Evolutionary conservation across 2,329 filamentous ascomycete genomes (phyloP).

Genomic region (Fusarium caatingaense): DNA sequence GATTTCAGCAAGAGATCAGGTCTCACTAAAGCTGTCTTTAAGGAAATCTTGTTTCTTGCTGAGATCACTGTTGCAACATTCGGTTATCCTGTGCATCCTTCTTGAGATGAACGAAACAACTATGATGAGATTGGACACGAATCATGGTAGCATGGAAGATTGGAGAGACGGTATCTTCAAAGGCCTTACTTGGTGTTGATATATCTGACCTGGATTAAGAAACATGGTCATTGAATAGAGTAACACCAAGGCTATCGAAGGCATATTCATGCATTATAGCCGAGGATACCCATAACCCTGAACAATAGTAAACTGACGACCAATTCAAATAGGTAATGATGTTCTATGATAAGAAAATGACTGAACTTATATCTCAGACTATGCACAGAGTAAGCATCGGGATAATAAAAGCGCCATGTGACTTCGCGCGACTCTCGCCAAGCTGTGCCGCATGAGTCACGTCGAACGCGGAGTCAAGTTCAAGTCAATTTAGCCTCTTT

Average conservation of each 20-base stretch:
- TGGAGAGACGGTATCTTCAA: neutral
- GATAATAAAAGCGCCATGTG: constrained; percentile 41
- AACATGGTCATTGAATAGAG: neutral
- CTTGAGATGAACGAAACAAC: too few species aligned
- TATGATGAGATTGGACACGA: neutral
- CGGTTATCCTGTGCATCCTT: too few species aligned
- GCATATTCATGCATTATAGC: neutral
- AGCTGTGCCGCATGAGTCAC: constrained; percentile 44
- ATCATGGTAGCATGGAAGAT: neutral
- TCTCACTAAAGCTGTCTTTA: too few species aligned
- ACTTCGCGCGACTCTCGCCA: constrained; percentile 48
- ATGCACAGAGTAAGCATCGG: constrained; percentile 14
- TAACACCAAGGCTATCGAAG: neutral
- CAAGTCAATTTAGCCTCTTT: constrained; percentile 2
- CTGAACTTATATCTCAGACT: neutral
- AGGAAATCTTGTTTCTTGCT: too few species aligned
- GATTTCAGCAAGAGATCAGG: too few species aligned
- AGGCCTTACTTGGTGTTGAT: neutral
- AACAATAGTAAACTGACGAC: neutral
- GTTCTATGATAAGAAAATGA: constrained; percentile 7
- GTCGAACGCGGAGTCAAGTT: constrained; percentile 24
- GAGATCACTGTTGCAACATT: too few species aligned
- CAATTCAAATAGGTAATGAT: neutral
- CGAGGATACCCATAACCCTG: neutral
- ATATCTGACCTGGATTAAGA: neutral